These are phyloP conservation scores for Fusarium pininemorale DNA, from an alignment of 2,329 filamentous ascomycete genomes.

Conservation along the genomic window DNA sequence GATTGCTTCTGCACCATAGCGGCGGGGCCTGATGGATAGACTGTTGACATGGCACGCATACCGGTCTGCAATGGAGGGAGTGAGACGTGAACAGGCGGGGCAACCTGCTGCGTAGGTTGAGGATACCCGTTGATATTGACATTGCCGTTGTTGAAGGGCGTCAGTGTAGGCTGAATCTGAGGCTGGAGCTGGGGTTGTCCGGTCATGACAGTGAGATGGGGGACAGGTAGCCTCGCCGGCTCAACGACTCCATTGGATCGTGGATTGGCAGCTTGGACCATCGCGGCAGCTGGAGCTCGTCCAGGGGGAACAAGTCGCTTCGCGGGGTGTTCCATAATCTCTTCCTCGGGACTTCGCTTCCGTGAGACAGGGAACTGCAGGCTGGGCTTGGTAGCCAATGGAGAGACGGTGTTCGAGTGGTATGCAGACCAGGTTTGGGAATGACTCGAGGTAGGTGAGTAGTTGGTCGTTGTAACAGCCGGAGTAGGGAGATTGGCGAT, in stretches of 20 bases:
- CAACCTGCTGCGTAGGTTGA: constrained; percentile 42
- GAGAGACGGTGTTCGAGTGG: constrained; percentile 55
- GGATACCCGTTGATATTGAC: constrained; percentile 53
- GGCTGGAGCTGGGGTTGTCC: constrained; percentile 43
- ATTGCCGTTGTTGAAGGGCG: constrained; percentile 45
- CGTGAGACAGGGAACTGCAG: constrained; percentile 52
- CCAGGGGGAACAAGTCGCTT: constrained; percentile 56
- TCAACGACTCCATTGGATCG: constrained; percentile 39
- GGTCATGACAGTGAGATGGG: constrained; percentile 74
- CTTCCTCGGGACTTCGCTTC: constrained; percentile 63
- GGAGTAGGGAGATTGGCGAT: constrained; percentile 48
- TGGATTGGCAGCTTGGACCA: constrained; percentile 22
- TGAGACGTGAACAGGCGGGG: constrained; percentile 55
- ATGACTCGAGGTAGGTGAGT: constrained; percentile 53
- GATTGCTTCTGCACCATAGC: constrained; percentile 51
- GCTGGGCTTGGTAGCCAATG: constrained; percentile 58
- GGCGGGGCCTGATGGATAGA: constrained; percentile 69
- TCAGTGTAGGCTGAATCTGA: constrained; percentile 16
- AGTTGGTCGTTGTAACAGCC: constrained; percentile 43
- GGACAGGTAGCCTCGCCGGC: constrained; percentile 68
- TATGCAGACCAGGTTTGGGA: constrained; percentile 53
- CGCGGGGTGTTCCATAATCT: constrained; percentile 62
- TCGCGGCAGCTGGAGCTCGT: constrained; percentile 27
- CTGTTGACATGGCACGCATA: constrained; percentile 78
- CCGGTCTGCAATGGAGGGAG: constrained; percentile 69